Evolutionary conservation across 1,284 basidiomycete genomes (phyloP), one percentile per base, ranked within the genome.

Genomic region (Trichosporon asahii): DNA sequence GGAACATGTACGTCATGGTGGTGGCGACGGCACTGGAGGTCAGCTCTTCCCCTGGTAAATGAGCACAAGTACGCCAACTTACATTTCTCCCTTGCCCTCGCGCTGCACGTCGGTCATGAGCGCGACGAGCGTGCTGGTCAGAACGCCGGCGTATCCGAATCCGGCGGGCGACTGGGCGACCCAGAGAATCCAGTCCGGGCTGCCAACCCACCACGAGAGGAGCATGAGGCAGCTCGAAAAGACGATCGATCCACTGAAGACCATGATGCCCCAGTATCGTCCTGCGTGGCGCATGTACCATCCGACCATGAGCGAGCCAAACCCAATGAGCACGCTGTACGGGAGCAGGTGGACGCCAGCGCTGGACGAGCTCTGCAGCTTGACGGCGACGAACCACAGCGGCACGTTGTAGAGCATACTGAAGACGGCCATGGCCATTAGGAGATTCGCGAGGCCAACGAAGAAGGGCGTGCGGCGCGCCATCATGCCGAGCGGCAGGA

Each of bases 321-420:
- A 85, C 11, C 93, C 90, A 71, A 95, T 87, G 68, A 91, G 89
- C 70, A 75, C 73, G 15, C 74, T 75, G 68, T 76, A 73, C 37
- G 95, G 94, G 65, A 97, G 85, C 46, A 97, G 84, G 84, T 95
- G 94, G 18, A 92, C 77, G 88, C 92, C 93, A 68, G 93, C 88
- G 70, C 87, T 85, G 44, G 90, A 88, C 14, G 94, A 88, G n/a
- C 89, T 88, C 73, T 88, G 85, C 66, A 93, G 85, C 75, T 88
- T 88, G 64, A 95, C 94, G n/a, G 93, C 90, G 71, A 91, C 90
- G 77, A 94, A 95, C 84, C 93, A 95, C 80, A 95, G 82, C n/a
- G 93, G 93, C 29, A 92, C 86, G 79, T 93, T 94, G 83, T 95
- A 95, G 40, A 95, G 85, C 87, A 91, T 89, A 0, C 92, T 92